phyloP scores from a whole-genome alignment of 192 early-diverging fungal species.

The Pilaira anomala region DNA sequence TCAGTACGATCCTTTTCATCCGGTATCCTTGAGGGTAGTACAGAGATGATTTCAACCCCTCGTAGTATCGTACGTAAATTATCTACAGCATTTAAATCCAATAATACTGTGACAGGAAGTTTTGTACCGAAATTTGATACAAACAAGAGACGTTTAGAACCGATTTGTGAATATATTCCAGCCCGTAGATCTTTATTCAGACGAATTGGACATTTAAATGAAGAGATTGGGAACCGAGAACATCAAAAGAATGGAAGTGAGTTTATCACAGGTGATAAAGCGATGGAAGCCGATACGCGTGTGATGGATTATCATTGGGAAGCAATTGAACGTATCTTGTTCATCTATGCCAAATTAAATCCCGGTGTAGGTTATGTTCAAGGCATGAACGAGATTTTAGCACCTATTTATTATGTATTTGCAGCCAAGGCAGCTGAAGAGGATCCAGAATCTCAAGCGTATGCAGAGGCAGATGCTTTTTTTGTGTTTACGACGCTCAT shows the following conservation, averaged over 20 bases:
- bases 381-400: conserved; percentile 85
- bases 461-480: conserved; percentile 80
- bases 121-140: background rate
- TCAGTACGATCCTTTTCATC: conserved; percentile 28
- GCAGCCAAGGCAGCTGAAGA: conserved; percentile 48
- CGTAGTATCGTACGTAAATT: conserved; percentile 33
- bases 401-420: conserved; percentile 76
- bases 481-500: conserved; percentile 70
- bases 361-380: conserved; percentile 83
- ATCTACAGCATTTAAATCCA: conserved; percentile 26
- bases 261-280: background rate
- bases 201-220: conserved; percentile 61
- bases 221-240: conserved; percentile 55
- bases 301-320: conserved; percentile 73
- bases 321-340: conserved; percentile 73
- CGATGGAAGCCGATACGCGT: conserved; percentile 18
- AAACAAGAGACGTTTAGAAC: background rate
- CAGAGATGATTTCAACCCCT: conserved; percentile 20
- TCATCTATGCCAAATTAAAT: conserved; percentile 77
- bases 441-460: conserved; percentile 43
- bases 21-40: conserved; percentile 4
- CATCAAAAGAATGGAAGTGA: conserved; percentile 20
- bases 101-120: background rate
- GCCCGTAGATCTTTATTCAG: conserved; percentile 58
- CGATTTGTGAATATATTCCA: conserved; percentile 46